These are phyloP conservation scores for Mollisia scopiformis DNA, from an alignment of 2,329 filamentous ascomycete species.

Conservation along the genomic window DNA sequence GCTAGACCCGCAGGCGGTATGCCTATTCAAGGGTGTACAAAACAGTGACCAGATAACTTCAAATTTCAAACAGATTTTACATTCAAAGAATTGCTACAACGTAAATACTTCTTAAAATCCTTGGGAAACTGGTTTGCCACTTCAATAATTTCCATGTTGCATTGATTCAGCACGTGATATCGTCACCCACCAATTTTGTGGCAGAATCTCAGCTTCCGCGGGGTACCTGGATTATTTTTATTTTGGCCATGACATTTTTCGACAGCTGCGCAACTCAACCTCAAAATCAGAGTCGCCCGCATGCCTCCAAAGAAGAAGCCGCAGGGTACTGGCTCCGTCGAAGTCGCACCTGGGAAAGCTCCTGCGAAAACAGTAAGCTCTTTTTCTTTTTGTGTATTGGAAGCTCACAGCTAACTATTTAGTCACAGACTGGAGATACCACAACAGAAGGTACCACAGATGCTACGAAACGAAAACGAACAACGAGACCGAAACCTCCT, in stretches of 20 bases:
- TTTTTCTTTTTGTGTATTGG: background rate
- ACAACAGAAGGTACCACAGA: slow-evolving; percentile 16
- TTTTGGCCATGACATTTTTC: too few relatives aligned
- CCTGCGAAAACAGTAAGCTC: slow-evolving; percentile 21
- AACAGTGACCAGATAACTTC: too few relatives aligned
- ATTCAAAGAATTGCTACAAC: too few relatives aligned
- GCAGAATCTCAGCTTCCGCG: background rate
- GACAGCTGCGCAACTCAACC: slow-evolving; percentile 2
- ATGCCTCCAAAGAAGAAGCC: slow-evolving; percentile 35
- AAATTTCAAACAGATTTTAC: too few relatives aligned
- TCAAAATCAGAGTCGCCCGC: background rate
- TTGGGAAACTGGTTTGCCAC: too few relatives aligned
- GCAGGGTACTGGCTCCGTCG: slow-evolving; percentile 23
- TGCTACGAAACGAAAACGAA: slow-evolving; percentile 29
- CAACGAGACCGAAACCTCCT: slow-evolving; percentile 21
- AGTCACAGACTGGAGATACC: slow-evolving; percentile 8
- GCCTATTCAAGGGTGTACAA: too few relatives aligned
- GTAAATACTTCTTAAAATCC: too few relatives aligned
- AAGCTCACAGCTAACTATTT: background rate
- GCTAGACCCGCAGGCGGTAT: too few relatives aligned
- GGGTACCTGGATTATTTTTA: background rate
- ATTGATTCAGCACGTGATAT: background rate
- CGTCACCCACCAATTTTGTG: background rate
- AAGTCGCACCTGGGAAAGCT: slow-evolving; percentile 20
- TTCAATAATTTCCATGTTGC: background rate